Percentiles rank a stretch among this genome's conserved stretches.
Evolutionary conservation across 768 basidiomycete species (phyloP).

Genomic region (Flagelloscypha sp.): DNA sequence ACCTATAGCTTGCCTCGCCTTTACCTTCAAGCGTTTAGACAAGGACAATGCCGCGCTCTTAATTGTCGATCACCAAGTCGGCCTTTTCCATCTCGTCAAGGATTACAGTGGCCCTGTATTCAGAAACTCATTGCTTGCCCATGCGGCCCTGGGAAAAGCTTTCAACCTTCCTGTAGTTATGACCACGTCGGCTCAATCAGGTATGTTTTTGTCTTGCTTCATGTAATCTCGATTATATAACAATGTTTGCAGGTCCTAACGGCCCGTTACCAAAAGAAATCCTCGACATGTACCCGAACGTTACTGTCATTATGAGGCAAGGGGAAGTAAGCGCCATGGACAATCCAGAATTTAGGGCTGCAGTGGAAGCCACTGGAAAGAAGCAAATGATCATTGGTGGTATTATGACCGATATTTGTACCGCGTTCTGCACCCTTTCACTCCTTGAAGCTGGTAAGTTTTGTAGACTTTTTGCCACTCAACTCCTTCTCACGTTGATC

Average conservation of each 20-base stretch:
- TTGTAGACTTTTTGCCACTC: no score
- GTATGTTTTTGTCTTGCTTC: conserved; percentile 16
- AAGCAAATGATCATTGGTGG: conserved; percentile 42
- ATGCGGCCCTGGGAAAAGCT: conserved; percentile 35
- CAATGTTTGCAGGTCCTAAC: conserved; percentile 31
- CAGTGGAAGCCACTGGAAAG: conserved; percentile 41
- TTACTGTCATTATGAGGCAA: conserved; percentile 35
- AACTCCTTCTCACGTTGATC: no score
- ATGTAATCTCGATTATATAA: background rate
- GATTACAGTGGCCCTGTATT: conserved; percentile 30
- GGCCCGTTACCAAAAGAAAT: conserved; percentile 40
- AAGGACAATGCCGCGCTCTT: conserved; percentile 35
- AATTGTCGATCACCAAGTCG: conserved; percentile 42
- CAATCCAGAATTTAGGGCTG: conserved; percentile 36
- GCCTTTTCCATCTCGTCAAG: conserved; percentile 37
- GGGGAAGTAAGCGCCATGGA: conserved; percentile 49
- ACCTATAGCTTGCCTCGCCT: conserved; percentile 8
- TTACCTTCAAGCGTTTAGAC: conserved; percentile 31
- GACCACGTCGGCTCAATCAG: conserved; percentile 37
- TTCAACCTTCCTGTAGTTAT: conserved; percentile 39
- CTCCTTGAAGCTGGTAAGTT: conserved; percentile 32
- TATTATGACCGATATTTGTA: conserved; percentile 44
- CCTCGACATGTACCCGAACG: conserved; percentile 34
- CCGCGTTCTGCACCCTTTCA: conserved; percentile 39
- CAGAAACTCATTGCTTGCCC: conserved; percentile 38